phyloP scores from a whole-genome alignment of 2,329 filamentous ascomycete species.

The Penicillium sp. region DNA sequence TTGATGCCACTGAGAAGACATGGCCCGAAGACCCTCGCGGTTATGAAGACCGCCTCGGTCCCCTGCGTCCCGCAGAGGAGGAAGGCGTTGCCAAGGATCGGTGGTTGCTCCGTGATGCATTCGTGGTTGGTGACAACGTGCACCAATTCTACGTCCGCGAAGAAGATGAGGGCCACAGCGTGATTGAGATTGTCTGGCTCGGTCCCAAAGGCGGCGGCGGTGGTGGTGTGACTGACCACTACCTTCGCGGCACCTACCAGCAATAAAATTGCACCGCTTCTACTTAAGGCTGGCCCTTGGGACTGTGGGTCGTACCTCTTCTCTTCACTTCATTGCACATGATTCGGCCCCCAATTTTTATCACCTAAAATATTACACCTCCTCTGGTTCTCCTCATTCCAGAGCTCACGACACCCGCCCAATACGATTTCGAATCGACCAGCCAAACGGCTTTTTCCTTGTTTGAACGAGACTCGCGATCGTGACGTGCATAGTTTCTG shows the following conservation, averaged over 20 bases:
- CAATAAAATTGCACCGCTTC: constrained; percentile 22
- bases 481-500: constrained; percentile 25
- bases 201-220: constrained; percentile 39
- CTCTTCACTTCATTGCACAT: constrained; percentile 38
- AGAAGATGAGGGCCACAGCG: constrained; percentile 40
- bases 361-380: constrained; percentile 18
- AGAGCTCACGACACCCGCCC: constrained; percentile 20
- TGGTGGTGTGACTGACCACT: constrained; percentile 33
- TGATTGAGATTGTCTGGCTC: constrained; percentile 46
- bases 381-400: constrained; percentile 10
- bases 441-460: constrained; percentile 15
- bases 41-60: constrained; percentile 40
- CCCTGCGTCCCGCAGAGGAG: constrained; percentile 40
- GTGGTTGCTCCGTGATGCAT: constrained; percentile 40
- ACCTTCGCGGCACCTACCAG: constrained; percentile 28
- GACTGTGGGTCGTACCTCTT: constrained; percentile 22
- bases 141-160: constrained; percentile 44
- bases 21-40: constrained; percentile 44
- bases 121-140: constrained; percentile 42
- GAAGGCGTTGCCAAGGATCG: constrained; percentile 42
- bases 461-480: constrained; percentile 23
- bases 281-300: constrained; percentile 36
- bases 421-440: constrained; percentile 15
- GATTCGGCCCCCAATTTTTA: constrained; percentile 25
- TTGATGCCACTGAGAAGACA: constrained; percentile 44